Evolutionary conservation across 331 rosid species (phyloP).

Genomic region (Acacia concinna): DNA sequence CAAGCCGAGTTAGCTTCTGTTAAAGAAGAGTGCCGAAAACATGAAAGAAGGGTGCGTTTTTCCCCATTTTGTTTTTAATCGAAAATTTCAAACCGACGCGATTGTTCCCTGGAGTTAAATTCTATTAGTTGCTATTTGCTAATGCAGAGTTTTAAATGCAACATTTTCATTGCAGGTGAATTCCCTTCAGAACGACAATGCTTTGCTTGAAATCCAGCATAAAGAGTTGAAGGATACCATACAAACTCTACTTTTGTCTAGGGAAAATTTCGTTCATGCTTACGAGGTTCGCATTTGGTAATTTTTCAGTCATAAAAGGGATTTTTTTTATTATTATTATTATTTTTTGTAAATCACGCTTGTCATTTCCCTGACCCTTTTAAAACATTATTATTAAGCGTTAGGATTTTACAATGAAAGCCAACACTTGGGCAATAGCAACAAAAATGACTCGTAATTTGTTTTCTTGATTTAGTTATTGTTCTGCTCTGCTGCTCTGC

Average conservation of each 20-base stretch:
- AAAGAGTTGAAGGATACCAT: conserved; percentile 66
- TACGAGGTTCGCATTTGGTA: conserved; percentile 53
- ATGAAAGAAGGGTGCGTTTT: conserved; percentile 55
- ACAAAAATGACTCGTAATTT: not conserved
- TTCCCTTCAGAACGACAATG: conserved; percentile 63
- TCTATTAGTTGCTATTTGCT: not conserved
- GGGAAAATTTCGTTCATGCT: conserved; percentile 54
- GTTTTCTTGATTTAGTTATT: not conserved
- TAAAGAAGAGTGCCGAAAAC: conserved; percentile 55
- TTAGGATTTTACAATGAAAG: not conserved
- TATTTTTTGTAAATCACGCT: not conserved
- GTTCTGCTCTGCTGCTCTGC: conserved; percentile 16
- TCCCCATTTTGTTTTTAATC: not conserved
- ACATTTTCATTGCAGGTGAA: conserved; percentile 43
- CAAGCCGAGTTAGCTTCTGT: conserved; percentile 54
- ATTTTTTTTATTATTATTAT: no score
- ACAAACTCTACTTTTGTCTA: conserved; percentile 54
- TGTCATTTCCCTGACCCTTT: not conserved
- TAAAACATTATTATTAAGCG: not conserved
- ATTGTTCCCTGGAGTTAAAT: not conserved
- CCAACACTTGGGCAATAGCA: not conserved
- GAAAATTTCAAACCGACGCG: not conserved
- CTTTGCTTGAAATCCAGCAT: conserved; percentile 64
- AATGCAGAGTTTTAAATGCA: not conserved
- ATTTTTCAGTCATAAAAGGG: not conserved